Base-by-base conservation (phyloP, 2,329 filamentous ascomycete species). In the Stagonosporopsis cucurbitacearum region DNA sequence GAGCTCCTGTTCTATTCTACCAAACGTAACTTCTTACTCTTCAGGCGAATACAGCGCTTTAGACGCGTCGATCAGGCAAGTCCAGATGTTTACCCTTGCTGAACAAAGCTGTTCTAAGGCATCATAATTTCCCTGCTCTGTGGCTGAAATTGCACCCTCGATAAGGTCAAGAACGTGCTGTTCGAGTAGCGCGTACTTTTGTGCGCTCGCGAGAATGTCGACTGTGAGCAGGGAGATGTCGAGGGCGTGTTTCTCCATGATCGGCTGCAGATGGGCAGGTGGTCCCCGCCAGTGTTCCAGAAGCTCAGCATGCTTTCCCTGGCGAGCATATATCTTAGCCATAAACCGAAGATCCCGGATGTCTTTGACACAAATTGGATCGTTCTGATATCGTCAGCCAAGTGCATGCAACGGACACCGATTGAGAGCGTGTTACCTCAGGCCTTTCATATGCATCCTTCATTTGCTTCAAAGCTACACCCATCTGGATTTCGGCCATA, bases 291-390 rank as follows among this genome's bases (percentile, higher is more conserved):
- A 73, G 1, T 70, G 53, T 4, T 66, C 42, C n/a, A 69, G 41
- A 1, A 75, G 59, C 39, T 74, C 70, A 17, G 46, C 51, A 15
- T 42, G 59, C 22, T 60, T 62, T 13, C 55, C 45, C 54, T 73
- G 72, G 19, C 67, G 61, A 25, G 55, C 35, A 37, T 67, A 74
- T 28, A 75, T 65, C 13, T 68, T 61, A 7, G 60, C 65, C 69
- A 74, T 73, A 45, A 75, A 74, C 19, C 70, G 69, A 25, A 75
- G 49, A 52, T 74, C 71, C 12, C 69, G 62, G 45, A 72, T 69
- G 25, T 67, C 63, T 22, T 68, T 62, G 20, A 74, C 58, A 41
- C 65, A 65, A 42, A 70, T 65, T 0, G 59, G 50, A 20, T 71
- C 65, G 41, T 63, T 64, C 70, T 74, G 41, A 13, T 36, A 19